Conservation (phyloP, 2,329 filamentous ascomycete genomes). For the Colletotrichum tamarilloi region DNA sequence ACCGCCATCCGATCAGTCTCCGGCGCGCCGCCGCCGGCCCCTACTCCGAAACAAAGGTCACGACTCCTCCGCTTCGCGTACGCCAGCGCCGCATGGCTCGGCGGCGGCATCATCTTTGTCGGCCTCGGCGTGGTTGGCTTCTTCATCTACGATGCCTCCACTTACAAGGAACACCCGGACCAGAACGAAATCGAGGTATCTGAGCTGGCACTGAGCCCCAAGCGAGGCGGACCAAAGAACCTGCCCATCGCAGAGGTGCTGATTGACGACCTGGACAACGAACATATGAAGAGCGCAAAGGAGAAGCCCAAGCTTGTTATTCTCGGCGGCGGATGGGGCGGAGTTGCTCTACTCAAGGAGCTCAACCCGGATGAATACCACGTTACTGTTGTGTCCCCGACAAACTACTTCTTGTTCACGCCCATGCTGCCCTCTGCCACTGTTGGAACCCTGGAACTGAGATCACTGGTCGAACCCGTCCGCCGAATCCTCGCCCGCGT, state of each 20-base stretch:
- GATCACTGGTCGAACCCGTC: conserved; percentile 93
- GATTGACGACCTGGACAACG: conserved; percentile 88
- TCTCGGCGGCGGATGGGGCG: conserved; percentile 94
- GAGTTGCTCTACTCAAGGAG: conserved; percentile 90
- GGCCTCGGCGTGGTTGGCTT: conserved; percentile 80
- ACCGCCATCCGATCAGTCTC: conserved; percentile 56
- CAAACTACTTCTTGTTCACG: conserved; percentile 98
- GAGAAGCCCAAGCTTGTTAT: conserved; percentile 94
- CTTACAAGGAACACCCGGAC: conserved; percentile 79
- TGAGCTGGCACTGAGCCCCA: conserved; percentile 82
- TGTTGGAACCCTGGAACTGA: conserved; percentile 91
- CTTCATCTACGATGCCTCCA: conserved; percentile 93
- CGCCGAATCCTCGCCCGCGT: conserved; percentile 83
- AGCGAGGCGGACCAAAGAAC: conserved; percentile 91
- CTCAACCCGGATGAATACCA: conserved; percentile 93
- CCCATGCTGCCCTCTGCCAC: conserved; percentile 98
- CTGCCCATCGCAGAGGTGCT: conserved; percentile 89
- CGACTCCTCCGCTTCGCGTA: conserved; percentile 70
- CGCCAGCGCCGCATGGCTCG: conserved; percentile 76
- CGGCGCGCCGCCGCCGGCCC: conserved; percentile 53
- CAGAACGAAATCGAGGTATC: conserved; percentile 85
- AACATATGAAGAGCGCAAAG: conserved; percentile 76
- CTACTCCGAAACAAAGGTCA: conserved; percentile 59
- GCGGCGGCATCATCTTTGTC: conserved; percentile 79
- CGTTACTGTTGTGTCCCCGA: conserved; percentile 92